Evolutionary conservation across 768 basidiomycete genomes (phyloP).

Genomic region (Goffeauzyma gilvescens): DNA sequence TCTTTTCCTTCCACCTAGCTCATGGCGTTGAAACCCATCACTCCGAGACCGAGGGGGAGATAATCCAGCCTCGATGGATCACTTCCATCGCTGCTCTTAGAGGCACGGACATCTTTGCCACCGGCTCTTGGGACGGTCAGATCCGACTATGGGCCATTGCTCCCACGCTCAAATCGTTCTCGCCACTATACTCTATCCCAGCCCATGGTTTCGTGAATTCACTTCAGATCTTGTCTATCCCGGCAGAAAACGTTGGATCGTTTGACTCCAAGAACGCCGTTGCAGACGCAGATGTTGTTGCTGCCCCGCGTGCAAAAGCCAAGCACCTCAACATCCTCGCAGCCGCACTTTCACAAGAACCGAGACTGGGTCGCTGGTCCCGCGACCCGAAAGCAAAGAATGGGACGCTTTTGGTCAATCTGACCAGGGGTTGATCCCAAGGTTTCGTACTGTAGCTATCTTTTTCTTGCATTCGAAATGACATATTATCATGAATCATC

Average conservation of each 20-base stretch:
- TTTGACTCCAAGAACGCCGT: conserved; percentile 34
- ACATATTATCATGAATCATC: no score
- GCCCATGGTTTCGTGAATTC: conserved; percentile 75
- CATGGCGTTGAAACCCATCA: conserved; percentile 62
- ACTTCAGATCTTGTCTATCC: conserved; percentile 53
- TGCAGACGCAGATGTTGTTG: conserved; percentile 2
- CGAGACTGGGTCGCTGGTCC: conserved; percentile 75
- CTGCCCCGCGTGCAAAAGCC: conserved; percentile 1
- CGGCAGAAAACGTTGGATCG: conserved; percentile 34
- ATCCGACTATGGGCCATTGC: conserved; percentile 86
- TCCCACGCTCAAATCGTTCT: conserved; percentile 54
- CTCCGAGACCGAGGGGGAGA: conserved; percentile 53
- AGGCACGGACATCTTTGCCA: conserved; percentile 78
- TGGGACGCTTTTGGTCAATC: conserved; percentile 44
- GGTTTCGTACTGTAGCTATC: no score
- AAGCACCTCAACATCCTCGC: conserved; percentile 39
- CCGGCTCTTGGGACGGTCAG: conserved; percentile 83
- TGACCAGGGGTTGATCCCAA: conserved; percentile 7
- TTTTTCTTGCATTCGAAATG: neutral
- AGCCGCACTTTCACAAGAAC: conserved; percentile 71
- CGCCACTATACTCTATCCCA: conserved; percentile 43
- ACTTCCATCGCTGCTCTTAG: conserved; percentile 61
- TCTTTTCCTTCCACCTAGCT: conserved; percentile 66
- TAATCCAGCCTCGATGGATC: conserved; percentile 75
- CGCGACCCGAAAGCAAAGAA: conserved; percentile 49